A percentile compares a stretch with the other conserved stretches of the same genome.
These are phyloP conservation scores for Neltuma alba DNA, from an alignment of 306 rosid genomes.

Conservation along the genomic window DNA sequence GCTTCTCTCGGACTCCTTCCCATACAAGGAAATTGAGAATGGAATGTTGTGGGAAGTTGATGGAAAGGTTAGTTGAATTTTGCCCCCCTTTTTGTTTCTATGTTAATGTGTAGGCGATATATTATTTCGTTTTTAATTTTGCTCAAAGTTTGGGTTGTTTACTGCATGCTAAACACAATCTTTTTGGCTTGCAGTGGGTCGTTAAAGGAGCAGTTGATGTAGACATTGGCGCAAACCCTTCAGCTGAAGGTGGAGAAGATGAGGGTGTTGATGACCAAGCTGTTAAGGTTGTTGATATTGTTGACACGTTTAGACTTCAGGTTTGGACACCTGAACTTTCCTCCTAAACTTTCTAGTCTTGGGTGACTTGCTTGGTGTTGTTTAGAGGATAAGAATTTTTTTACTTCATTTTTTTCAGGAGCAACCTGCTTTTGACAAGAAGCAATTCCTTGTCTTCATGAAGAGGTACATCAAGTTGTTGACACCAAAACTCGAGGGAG, in stretches of 20 bases:
- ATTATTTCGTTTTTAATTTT: not conserved
- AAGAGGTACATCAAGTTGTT: conserved; percentile 71
- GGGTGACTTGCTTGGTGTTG: not conserved
- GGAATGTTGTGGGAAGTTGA: conserved; percentile 72
- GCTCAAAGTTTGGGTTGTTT: not conserved
- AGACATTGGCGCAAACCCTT: too few relatives aligned
- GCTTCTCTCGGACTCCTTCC: conserved; percentile 86
- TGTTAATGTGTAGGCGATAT: not conserved
- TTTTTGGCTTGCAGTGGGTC: conserved; percentile 18
- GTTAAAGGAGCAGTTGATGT: too few relatives aligned
- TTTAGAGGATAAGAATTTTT: not conserved
- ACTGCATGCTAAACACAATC: not conserved
- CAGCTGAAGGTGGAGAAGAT: conserved; percentile 65
- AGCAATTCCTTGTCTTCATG: conserved; percentile 58
- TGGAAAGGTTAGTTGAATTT: conserved; percentile 54
- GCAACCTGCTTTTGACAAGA: conserved; percentile 86
- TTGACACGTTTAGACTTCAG: conserved; percentile 47
- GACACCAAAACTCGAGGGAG: conserved; percentile 62
- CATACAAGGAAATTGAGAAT: conserved; percentile 62
- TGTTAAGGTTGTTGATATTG: conserved; percentile 55
- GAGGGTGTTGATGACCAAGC: conserved; percentile 87
- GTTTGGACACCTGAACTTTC: not conserved
- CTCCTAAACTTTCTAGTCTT: not conserved
- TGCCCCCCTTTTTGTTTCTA: not conserved
- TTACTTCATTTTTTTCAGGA: conserved; percentile 48